Percentiles rank a stretch among this genome's conserved stretches.
Evolutionary conservation across 371 early-diverging fungal species (phyloP).

Genomic region (Blyttiomyces sp.): DNA sequence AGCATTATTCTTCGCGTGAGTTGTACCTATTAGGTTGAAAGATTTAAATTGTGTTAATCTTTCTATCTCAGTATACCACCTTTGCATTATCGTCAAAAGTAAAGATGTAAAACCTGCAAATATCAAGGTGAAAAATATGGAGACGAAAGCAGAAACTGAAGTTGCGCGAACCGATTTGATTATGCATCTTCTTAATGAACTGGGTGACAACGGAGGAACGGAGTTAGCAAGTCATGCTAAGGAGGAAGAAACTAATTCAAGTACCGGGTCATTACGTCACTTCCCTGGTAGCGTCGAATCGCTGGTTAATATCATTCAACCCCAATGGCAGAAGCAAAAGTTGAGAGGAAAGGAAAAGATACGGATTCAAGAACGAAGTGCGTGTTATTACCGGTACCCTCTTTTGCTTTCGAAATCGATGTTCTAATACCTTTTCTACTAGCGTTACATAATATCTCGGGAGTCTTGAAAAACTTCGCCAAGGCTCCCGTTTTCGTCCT

Average conservation of each 20-base stretch:
- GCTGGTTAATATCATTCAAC: conserved; percentile 1
- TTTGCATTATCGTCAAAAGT: conserved; percentile 28
- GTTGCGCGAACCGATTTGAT: conserved; percentile 17
- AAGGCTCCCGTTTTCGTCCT: conserved; percentile 12
- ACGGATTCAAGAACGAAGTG: conserved; percentile 18
- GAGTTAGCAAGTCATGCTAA: background rate
- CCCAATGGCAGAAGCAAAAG: conserved; percentile 22
- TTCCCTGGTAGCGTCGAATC: background rate
- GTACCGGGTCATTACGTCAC: background rate
- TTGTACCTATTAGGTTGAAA: conserved; percentile 1
- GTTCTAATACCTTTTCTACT: background rate
- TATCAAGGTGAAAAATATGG: conserved; percentile 72
- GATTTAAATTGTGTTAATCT: background rate
- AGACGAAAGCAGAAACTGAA: conserved; percentile 66
- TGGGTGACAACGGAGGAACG: conserved; percentile 7
- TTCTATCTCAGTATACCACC: conserved; percentile 9
- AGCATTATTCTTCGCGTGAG: conserved; percentile 14
- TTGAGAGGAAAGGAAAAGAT: conserved; percentile 20
- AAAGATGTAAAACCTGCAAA: conserved; percentile 30
- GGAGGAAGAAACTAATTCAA: conserved; percentile 3
- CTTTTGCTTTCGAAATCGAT: background rate
- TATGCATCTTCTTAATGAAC: conserved; percentile 10
- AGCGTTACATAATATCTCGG: conserved; percentile 14
- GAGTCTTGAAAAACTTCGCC: conserved; percentile 4
- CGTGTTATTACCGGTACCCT: background rate